Conservation (phyloP, 495 filamentous ascomycete genomes). For the Xylaria telfairii region DNA sequence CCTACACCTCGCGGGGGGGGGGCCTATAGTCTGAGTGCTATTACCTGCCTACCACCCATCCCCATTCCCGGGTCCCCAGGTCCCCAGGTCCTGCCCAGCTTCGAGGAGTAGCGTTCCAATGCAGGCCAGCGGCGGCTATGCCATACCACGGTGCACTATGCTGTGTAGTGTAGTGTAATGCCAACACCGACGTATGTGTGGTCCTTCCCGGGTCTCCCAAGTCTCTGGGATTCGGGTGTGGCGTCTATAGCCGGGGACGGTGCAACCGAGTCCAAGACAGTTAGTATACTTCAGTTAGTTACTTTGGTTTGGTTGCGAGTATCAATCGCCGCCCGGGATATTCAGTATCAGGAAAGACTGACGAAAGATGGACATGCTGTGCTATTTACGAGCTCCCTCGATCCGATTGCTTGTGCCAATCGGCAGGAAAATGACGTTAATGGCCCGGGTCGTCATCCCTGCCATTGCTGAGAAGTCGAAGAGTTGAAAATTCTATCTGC, state of each 20-base stretch:
- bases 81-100: slow-evolving; percentile 6
- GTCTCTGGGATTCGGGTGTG: slow-evolving; percentile 21
- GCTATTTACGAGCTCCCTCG: slow-evolving; percentile 7
- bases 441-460: neutral
- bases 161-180: neutral
- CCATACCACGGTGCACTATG: slow-evolving; percentile 6
- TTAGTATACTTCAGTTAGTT: neutral
- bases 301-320: too few relatives aligned
- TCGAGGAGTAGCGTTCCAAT: slow-evolving; percentile 1
- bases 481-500: neutral
- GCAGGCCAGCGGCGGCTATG: neutral
- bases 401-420: neutral
- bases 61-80: slow-evolving; percentile 11
- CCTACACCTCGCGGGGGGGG: neutral
- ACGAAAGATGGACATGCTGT: neutral
- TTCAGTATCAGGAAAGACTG: neutral
- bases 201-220: slow-evolving; percentile 21
- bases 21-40: neutral
- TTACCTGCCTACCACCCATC: too few relatives aligned
- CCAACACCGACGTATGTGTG: slow-evolving; percentile 13
- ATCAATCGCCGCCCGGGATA: too few relatives aligned
- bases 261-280: slow-evolving; percentile 18
- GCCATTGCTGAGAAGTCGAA: neutral
- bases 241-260: slow-evolving; percentile 18
- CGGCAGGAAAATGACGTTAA: neutral